Evolutionary conservation across 495 filamentous ascomycete species (phyloP).

Genomic region (Daldinia vernicosa): DNA sequence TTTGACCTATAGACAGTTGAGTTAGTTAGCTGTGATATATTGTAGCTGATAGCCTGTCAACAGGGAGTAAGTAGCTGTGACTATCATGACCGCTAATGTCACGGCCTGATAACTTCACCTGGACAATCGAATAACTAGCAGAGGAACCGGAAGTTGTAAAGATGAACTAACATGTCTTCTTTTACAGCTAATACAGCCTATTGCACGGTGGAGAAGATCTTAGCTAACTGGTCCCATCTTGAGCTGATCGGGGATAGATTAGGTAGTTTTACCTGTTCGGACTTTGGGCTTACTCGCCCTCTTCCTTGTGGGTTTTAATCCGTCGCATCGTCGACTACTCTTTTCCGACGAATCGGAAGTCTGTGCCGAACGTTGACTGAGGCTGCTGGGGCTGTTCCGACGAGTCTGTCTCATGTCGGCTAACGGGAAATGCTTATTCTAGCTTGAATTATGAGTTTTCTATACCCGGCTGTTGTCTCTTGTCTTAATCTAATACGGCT

Average conservation of each 20-base stretch:
- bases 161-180: slow-evolving; percentile 42
- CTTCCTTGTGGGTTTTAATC: slow-evolving; percentile 32
- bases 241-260: not conserved
- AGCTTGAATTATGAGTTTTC: not conserved
- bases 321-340: slow-evolving; percentile 19
- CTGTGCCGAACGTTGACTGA: slow-evolving; percentile 17
- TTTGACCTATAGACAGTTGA: slow-evolving; percentile 31
- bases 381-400: slow-evolving; percentile 30
- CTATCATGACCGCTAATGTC: not conserved
- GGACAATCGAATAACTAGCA: not conserved
- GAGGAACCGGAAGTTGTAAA: not conserved
- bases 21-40: slow-evolving; percentile 20
- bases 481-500: not conserved
- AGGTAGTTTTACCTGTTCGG: slow-evolving; percentile 34
- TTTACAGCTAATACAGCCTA: slow-evolving; percentile 43
- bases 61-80: not conserved
- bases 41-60: not conserved
- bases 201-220: slow-evolving; percentile 6
- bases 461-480: not conserved
- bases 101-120: not conserved
- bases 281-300: slow-evolving; percentile 46
- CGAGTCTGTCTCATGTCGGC: slow-evolving; percentile 31
- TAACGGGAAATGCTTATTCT: slow-evolving; percentile 1
- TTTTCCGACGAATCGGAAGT: slow-evolving; percentile 37
- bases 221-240: slow-evolving; percentile 18